Evolutionary conservation across 139 green algal genomes (phyloP), one percentile per base, ranked within the genome.

Genomic region (Chlamydomonas eustigma): DNA sequence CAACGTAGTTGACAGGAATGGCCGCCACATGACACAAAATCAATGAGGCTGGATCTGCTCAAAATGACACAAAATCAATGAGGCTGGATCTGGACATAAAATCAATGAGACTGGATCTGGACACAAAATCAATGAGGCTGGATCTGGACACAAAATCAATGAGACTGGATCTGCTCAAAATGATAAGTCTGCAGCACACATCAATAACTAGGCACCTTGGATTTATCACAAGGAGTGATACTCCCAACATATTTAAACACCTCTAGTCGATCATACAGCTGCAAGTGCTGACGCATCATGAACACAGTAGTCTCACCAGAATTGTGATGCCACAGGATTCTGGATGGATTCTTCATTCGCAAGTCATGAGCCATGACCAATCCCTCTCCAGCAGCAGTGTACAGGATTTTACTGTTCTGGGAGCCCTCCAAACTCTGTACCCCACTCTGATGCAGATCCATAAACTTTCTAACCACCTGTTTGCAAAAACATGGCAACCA

Each of bases 321-420:
- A 67, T 37, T 67, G 71, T 68, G 18, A 39, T 76, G 39, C 71
- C 68, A 58, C 3, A 74, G 3, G 24, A 58, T 35, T 24, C 34
- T 28, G 68, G 24, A 51, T 22, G 24, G 4, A 5, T 58, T 28
- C 68, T 78, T 81, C 84, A 86, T 86, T 64, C 84, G 80, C 69
- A 93, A 76, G 74, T 93, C 88, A 73, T 87, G 78, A 1, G 76
- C 79, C 69, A 86, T 70, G 39, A 93, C 58, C 64, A 83, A 64
- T 0, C 86, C 88, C 51, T 91, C 88, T 3, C 33, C 73, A 4
- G 74, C 67, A 1, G 80, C 84, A 24, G 76, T 88, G 78, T 90
- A 91, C 67, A 91, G 64, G 50, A 88, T 51, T n/a, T 77, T 78
- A 0, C 78, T 84, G 31, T 80, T 82, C 30, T 87, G 79, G 3